Evolutionary conservation across 352 stramenopile genomes (phyloP).

Genomic region (Pythium rhizo-oryzae): DNA sequence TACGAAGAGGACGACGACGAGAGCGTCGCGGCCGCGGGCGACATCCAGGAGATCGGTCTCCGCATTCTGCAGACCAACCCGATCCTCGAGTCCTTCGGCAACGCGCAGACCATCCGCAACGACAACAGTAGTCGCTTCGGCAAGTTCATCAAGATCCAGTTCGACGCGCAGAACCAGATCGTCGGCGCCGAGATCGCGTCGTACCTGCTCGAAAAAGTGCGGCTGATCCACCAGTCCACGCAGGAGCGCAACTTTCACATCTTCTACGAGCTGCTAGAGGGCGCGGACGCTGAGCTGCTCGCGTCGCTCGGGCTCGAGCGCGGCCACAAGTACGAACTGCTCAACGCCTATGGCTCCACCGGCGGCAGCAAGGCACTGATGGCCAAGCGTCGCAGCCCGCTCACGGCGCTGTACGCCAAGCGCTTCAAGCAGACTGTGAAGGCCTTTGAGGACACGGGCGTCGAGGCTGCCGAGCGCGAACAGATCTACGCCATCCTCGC

Average conservation of each 20-base stretch:
- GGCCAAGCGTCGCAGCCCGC: conserved; percentile 21
- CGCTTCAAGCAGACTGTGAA: conserved; percentile 70
- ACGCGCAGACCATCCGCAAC: conserved; percentile 86
- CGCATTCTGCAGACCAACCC: conserved; percentile 94
- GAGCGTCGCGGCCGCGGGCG: conserved; percentile 28
- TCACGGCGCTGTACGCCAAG: conserved; percentile 55
- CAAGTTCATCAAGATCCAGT: conserved; percentile 91
- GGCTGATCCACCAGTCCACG: conserved; percentile 77
- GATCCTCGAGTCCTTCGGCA: conserved; percentile 91
- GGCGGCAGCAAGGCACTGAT: conserved; percentile 41
- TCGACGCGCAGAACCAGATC: conserved; percentile 60
- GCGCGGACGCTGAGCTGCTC: conserved; percentile 63
- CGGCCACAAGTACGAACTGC: conserved; percentile 82
- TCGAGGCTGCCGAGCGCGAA: conserved; percentile 47
- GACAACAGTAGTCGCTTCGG: conserved; percentile 91
- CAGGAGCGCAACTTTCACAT: conserved; percentile 90
- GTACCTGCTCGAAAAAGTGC: conserved; percentile 96
- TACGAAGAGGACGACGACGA: conserved; percentile 18
- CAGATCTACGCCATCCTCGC: conserved; percentile 77
- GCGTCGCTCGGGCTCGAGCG: conserved; percentile 63
- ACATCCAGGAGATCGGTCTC: conserved; percentile 74
- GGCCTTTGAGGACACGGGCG: conserved; percentile 79
- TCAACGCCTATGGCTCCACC: conserved; percentile 85
- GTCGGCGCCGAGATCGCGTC: conserved; percentile 86
- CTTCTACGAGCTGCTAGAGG: conserved; percentile 91